phyloP scores from a whole-genome alignment of 805 yeast species.

The Lipomyces yamadae region DNA sequence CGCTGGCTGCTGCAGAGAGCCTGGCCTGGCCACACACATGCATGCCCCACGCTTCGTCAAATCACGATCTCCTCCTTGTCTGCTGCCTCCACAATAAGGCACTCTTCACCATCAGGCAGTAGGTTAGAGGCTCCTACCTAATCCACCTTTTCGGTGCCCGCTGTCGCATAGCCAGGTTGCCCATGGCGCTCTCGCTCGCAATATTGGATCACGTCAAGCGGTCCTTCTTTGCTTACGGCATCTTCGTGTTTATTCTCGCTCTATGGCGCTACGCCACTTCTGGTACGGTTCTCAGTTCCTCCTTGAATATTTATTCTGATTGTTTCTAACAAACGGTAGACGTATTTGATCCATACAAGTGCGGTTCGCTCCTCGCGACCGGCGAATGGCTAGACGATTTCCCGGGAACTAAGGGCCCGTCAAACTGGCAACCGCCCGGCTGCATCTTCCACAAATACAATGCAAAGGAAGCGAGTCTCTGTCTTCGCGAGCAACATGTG shows the following conservation, averaged over 20 bases:
- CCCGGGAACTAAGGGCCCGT: constrained; percentile 17
- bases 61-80: neutral
- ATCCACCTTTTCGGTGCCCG: neutral
- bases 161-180: neutral
- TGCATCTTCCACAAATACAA: constrained; percentile 37
- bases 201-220: constrained; percentile 21
- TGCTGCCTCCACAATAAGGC: neutral
- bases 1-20: too few species aligned
- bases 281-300: constrained; percentile 24
- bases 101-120: neutral
- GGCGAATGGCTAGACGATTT: constrained; percentile 29
- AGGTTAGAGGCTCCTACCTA: neutral
- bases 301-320: neutral
- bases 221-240: constrained; percentile 24
- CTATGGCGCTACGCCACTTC: constrained; percentile 29
- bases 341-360: constrained; percentile 33
- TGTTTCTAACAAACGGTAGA: constrained; percentile 10
- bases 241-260: constrained; percentile 26
- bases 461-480: constrained; percentile 27
- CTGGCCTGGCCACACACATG: too few species aligned
- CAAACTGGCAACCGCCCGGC: constrained; percentile 40
- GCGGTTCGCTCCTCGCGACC: constrained; percentile 28
- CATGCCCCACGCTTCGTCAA: too few species aligned
- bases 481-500: constrained; percentile 34
- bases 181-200: constrained; percentile 14